Evolutionary conservation across 108 stramenopile genomes (phyloP), one percentile per base, ranked within the genome.

Genomic region (Nitzschia sp.): DNA sequence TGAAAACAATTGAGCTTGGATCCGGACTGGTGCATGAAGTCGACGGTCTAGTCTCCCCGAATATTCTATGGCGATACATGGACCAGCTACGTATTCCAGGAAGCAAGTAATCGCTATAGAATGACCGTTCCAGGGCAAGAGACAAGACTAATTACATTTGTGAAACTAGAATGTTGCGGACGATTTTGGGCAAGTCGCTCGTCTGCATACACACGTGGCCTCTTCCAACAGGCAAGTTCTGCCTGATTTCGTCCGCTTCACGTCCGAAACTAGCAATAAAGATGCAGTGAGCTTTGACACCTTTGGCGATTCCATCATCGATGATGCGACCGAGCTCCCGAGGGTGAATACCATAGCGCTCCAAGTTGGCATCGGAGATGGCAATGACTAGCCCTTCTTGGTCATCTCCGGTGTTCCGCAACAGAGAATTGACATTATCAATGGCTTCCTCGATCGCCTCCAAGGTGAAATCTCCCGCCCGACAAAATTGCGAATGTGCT

Each of bases 401-500:
- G 1, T 70, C 56, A 23, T 72, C 79, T 26, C 64, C 79, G 0
- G 75, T 70, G 26, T 80, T 72, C 15, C 23, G 28, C 21, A 24
- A 35, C n/a, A n/a, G n/a, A n/a, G n/a, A n/a, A n/a, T n/a, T n/a
- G 13, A 66, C 75, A 27, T 82, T 36, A 19, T 78, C 76, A 28
- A 89, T 57, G 15, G 92, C 97, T 36, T 57, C 47, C 54, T 76
- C 65, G 6, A 94, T 90, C n/a, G 92, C 94, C 62, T 92, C 89
- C 23, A 96, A 59, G 3, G 97, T 97, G 35, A 78, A 77, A 54
- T 97, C 97, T 13, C 97, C 95, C 5, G 84, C 72, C 34, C 65
- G 72, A 26, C 82, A 85, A 72, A 90, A 97, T 72, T 97, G 97
- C 46, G 92, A 78, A 57, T 97, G 91, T 33, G 97, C 97, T n/a